Evolutionary conservation across 2,329 filamentous ascomycete genomes (phyloP), one percentile per base, ranked within the genome.

Genomic region (Neurospora sp.): DNA sequence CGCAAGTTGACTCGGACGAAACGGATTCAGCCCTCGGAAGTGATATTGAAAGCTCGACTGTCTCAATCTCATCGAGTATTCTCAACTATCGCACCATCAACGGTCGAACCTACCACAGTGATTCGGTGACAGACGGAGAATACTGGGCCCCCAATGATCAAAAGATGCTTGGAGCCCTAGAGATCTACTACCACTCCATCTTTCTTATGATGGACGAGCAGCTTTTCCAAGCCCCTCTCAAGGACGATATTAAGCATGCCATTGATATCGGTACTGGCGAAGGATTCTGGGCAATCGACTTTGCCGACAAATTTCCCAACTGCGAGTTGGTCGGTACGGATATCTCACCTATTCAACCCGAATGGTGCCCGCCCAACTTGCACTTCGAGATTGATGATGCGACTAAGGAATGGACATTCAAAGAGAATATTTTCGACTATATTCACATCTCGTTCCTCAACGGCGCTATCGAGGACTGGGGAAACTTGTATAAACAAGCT

Each of bases 331-430:
- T 82, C 67, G 86, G 86, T 33, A 86, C 84, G 10, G 72, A 73
- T 67, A 19, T 73, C 13, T 72, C 71, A 2, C 72, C 71, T 5
- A 69, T 72, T 10, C 72, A 86, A 72, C 83, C 84, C 2, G 78
- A 77, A 39, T 82, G 73, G 76, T 82, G 87, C 2, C 86, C 86
- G 3, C 81, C 83, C 42, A 90, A 90, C 38, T 43, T 77, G 40
- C 79, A 80, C 33, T 87, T 87, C 67, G 72, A 89, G 71, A 85
- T 90, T 62, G 89, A 91, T 74, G 88, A 91, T 75, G 85, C 86
- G 66, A 86, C 86, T 71, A 82, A 77, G 10, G 79, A 80, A 0
- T 83, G 81, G 81, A 87, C 79, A 77, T 87, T 80, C 76, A 23
- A 71, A 72, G 83, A 71, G 72, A 81, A 73, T 66, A 70, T 72